phyloP scores from a whole-genome alignment of 345 rosid genomes.

The Eucalyptus paniculata region DNA sequence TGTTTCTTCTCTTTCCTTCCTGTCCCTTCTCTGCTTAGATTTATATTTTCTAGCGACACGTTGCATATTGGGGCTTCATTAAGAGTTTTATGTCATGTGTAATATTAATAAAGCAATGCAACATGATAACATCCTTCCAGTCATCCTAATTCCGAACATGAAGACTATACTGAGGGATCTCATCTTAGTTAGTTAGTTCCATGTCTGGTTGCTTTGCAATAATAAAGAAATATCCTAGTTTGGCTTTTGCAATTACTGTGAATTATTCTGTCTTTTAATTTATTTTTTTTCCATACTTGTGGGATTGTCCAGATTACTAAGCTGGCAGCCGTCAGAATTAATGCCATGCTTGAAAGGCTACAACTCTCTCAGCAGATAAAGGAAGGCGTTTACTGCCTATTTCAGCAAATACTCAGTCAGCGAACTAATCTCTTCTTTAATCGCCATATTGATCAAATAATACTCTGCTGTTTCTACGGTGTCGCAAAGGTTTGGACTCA shows the following conservation, averaged over 20 bases:
- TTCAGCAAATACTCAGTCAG: conserved; percentile 57
- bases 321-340: conserved; percentile 79
- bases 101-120: not conserved
- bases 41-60: not conserved
- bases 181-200: not conserved
- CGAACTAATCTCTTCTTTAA: conserved; percentile 58
- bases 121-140: not conserved
- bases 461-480: conserved; percentile 82
- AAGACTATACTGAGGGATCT: not conserved
- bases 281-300: not conserved
- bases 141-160: not conserved
- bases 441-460: conserved; percentile 80
- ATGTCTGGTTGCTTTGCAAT: not conserved
- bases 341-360: conserved; percentile 76
- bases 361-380: conserved; percentile 65
- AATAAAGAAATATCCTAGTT: not conserved
- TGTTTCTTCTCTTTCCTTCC: not conserved
- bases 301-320: conserved; percentile 43
- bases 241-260: not conserved
- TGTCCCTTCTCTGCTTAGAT: not conserved
- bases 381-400: conserved; percentile 61
- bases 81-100: not conserved
- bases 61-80: not conserved
- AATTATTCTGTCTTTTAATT: not conserved
- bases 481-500: conserved; percentile 56